Percentiles rank a stretch among this genome's conserved stretches.
These are phyloP conservation scores for Naumovozyma castellii DNA, from an alignment of 805 yeast genomes.

Conservation along the genomic window DNA sequence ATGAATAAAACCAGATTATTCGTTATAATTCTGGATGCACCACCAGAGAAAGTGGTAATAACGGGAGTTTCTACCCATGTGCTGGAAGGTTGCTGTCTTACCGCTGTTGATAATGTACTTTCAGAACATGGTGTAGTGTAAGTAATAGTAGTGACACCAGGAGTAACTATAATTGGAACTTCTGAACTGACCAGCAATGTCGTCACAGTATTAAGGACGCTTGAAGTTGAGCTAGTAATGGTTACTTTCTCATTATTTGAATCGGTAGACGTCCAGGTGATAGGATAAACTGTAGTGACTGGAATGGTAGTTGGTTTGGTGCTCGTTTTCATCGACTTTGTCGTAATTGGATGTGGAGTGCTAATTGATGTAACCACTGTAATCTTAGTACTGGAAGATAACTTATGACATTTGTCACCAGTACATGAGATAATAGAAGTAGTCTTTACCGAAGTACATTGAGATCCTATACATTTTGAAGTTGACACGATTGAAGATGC, in stretches of 20 bases:
- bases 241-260: constrained; percentile 6
- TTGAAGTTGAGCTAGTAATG: constrained; percentile 6
- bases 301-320: constrained; percentile 6
- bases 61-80: constrained; percentile 4
- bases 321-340: constrained; percentile 2
- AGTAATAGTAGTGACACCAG: constrained; percentile 3
- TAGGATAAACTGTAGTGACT: constrained; percentile 7
- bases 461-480: background rate
- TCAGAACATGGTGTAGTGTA: background rate
- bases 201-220: constrained; percentile 4
- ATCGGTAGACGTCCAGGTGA: constrained; percentile 6
- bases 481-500: background rate
- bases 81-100: background rate
- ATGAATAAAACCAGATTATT: background rate
- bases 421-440: background rate
- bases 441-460: background rate
- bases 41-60: constrained; percentile 8
- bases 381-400: constrained; percentile 11
- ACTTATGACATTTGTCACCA: background rate
- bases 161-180: constrained; percentile 3
- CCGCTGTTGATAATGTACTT: constrained; percentile 1
- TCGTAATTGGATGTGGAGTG: constrained; percentile 3
- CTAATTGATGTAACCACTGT: constrained; percentile 4
- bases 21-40: constrained; percentile 1
- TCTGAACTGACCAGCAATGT: constrained; percentile 4